Evolutionary conservation across 2,329 filamentous ascomycete genomes (phyloP), one percentile per base, ranked within the genome.

Genomic region (Talaromyces sp.): DNA sequence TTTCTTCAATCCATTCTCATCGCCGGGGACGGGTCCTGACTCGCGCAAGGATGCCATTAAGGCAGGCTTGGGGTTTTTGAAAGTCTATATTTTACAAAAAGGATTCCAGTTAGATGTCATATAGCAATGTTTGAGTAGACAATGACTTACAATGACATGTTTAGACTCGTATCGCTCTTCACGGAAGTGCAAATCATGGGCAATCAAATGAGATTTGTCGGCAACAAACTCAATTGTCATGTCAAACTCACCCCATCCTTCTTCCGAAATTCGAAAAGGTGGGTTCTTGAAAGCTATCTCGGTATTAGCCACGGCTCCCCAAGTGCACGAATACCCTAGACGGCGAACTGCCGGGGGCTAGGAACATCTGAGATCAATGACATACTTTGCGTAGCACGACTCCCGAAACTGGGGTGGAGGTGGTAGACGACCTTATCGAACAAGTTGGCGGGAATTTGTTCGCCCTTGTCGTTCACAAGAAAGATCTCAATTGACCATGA

Each of bases 231-330:
- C 85, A 67, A 97, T 94, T 43, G 80, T 82, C 86, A 99, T 93
- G 71, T 97, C 94, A 72, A 99, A 99, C 77, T 97, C 94, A 68
- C 94, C 94, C 94, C 94, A 99, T 63, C 94, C 94, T 76, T 97
- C 90, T 75, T 99, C 96, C 59, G 86, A 81, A 74, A 96, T 96
- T 61, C 82, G 83, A 78, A 97, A 99, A 0, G 94, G 94, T 0
- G 91, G 85, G 60, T 89, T 87, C 69, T 86, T 87, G 78, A 96
- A 88, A 20, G 85, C 90, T 94, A 32, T 52, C 29, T 47, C 20
- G 20, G 32, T 29, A 47, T 61, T n/a, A 56, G 54, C 40, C 24
- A 46, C 4, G 14, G n/a, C 32, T 35, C 16, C 29, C 20, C 29
- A 46, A 29, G 14, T 17, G 16, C 4, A 27, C 24, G n/a, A 5